Evolutionary conservation across 2,329 filamentous ascomycete genomes (phyloP), one percentile per base, ranked within the genome.

Genomic region (Drechslerella coelobrocha): DNA sequence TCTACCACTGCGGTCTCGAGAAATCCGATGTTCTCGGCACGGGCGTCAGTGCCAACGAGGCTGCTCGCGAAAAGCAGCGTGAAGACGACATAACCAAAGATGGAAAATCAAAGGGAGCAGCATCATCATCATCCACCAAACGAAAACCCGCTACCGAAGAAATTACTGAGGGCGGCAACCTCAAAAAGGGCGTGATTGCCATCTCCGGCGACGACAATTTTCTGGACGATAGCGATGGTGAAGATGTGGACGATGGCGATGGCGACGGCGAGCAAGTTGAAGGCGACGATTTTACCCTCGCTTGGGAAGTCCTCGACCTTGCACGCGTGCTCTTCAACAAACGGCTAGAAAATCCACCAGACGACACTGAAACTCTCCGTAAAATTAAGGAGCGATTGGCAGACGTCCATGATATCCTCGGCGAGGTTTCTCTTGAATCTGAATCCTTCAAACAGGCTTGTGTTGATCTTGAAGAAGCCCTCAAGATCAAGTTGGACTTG

Each of bases 381-480:
- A 76, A 79, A 50, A 78, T 77, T 66, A 82, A 82, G 62, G 80
- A 78, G 62, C 87, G 91, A 62, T 84, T 97, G 31, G 91, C 91
- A 71, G 94, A 99, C 77, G 96, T 91, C 7, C 91, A 97, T 78
- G 92, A 97, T 78, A 85, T 96, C 61, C 89, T 97, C 72, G 90
- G 92, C 8, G 94, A 99, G 80, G 97, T 99, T 72, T 95, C 90
- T n/a, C 83, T 99, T 26, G 94, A 99, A 81, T 96, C 94, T 75
- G 94, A 97, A 80, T 88, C 89, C 81, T 99, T 96, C 77, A 83
- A 86, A 43, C 88, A 91, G 74, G 93, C 94, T n/a, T 90, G 96
- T 57, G 84, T 86, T 50, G 94, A 99, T 79, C 87, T 91, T 56
- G 87, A 87, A 75, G 86, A 88, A 12, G 88, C 92, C 0, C 85